Conservation (phyloP, 2,329 filamentous ascomycete genomes). For the Sporothrix schenckii region DNA sequence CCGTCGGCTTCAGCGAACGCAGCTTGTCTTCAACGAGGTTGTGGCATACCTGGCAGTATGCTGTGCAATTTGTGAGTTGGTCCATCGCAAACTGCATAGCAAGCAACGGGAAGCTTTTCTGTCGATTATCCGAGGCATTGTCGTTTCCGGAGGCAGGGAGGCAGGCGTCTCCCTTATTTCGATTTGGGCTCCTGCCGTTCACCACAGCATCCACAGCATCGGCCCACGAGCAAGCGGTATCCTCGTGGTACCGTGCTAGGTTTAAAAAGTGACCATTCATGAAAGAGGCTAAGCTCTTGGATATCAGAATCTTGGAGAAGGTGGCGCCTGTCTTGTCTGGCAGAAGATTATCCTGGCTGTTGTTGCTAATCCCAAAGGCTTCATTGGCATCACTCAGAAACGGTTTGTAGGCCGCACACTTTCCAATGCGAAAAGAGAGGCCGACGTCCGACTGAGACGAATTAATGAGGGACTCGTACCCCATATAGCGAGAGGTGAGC, state of each 20-base stretch:
- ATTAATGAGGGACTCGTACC: conserved; percentile 57
- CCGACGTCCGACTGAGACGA: conserved; percentile 33
- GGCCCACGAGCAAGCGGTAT: conserved; percentile 63
- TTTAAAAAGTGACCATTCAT: conserved; percentile 66
- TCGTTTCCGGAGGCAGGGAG: background rate
- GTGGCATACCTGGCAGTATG: conserved; percentile 87
- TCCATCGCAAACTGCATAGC: conserved; percentile 76
- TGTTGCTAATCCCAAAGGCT: conserved; percentile 40
- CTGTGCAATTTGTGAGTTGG: conserved; percentile 77
- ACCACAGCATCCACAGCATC: conserved; percentile 50
- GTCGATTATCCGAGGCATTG: no score
- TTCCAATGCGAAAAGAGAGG: conserved; percentile 67
- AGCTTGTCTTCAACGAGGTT: conserved; percentile 65
- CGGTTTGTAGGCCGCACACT: conserved; percentile 74
- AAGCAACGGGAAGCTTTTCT: conserved; percentile 55
- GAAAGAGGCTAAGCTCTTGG: conserved; percentile 68
- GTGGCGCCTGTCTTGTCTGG: conserved; percentile 7
- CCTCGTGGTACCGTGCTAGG: conserved; percentile 62
- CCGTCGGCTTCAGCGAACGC: conserved; percentile 73
- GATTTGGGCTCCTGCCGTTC: background rate
- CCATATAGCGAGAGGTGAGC: conserved; percentile 62
- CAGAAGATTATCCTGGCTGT: background rate
- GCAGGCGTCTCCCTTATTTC: no score
- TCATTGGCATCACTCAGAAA: conserved; percentile 48
- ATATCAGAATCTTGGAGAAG: conserved; percentile 68